Percentiles rank a stretch among this genome's conserved stretches.
phyloP scores from a whole-genome alignment of 1,139 yeast genomes.

The Geotrichum aggregatum region DNA sequence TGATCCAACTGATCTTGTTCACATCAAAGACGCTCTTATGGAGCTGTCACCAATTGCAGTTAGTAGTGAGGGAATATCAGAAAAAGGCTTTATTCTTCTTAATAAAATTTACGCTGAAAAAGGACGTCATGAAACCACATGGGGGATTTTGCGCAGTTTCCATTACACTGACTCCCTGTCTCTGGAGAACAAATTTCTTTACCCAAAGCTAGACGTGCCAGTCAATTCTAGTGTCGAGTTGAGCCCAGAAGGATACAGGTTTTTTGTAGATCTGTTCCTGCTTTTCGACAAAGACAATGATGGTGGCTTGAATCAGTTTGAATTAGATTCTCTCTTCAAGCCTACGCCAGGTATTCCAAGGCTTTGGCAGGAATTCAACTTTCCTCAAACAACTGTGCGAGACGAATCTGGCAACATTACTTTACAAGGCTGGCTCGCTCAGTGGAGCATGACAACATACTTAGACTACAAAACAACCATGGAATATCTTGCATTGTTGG shows the following conservation, averaged over 20 bases:
- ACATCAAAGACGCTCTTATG: constrained; percentile 43
- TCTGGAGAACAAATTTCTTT: constrained; percentile 67
- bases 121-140: constrained; percentile 92
- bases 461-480: constrained; percentile 78
- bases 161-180: constrained; percentile 90
- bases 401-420: constrained; percentile 88
- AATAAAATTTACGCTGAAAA: constrained; percentile 80
- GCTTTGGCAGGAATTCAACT: constrained; percentile 78
- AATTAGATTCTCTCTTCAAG: constrained; percentile 60
- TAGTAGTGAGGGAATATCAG: constrained; percentile 54
- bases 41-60: constrained; percentile 23
- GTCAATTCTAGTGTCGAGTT: constrained; percentile 78
- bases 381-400: constrained; percentile 82
- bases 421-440: constrained; percentile 96
- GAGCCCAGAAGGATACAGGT: constrained; percentile 89
- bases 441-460: constrained; percentile 94
- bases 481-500: constrained; percentile 83
- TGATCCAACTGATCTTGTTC: constrained; percentile 50
- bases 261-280: constrained; percentile 81
- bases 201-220: constrained; percentile 76
- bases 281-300: constrained; percentile 91
- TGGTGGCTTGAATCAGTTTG: constrained; percentile 80
- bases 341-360: constrained; percentile 93
- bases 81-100: constrained; percentile 68
- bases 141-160: constrained; percentile 87